Evolutionary conservation across 1,284 basidiomycete species (phyloP), one percentile per base, ranked within the genome.

Genomic region (Porodaedalea pini): DNA sequence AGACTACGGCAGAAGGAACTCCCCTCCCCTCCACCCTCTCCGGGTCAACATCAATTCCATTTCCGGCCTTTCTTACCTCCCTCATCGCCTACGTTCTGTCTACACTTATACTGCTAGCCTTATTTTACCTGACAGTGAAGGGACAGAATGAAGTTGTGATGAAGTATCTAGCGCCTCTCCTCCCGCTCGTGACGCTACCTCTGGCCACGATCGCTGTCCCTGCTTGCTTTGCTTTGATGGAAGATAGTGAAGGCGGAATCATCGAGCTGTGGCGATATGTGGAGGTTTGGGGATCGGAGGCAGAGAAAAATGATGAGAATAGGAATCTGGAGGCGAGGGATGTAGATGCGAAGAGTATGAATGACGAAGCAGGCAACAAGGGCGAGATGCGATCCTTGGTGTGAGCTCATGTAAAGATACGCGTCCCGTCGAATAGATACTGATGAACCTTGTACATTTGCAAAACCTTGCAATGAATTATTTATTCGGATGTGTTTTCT

Each of bases 121-220:
- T 57, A 11, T 31, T 47, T 51, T 49, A 36, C 44, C 21, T 36
- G 25, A 27, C 45, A 21, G 17, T 51, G 11, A 11, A 4, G 7
- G 32, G 27, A 13, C 53, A 31, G 11, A 27, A 23, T 11, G 19
- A 45, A 25, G n/a, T 25, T 23, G 11, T 17, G n/a, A 7, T 54
- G 15, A 32, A 40, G 25, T 58, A 41, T 23, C 27, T 49, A 3
- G 57, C 40, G 7, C 51, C 57, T 1, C 45, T 58, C 37, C 34
- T 58, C 19, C 51, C 57, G 25, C 43, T 58, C 10, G 43, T 43
- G 36, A 54, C 57, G 17, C 32, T 54, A n/a, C 57, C 57, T 8
- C 10, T 54, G 11, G 36, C 37, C 5, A 36, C 47, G 19, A 34
- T 58, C 19, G 44, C 51, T 19, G 51, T 53, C 11, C 23, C 52